Percentiles rank a stretch among this genome's conserved stretches.
Conservation (phyloP, 805 yeast genomes). For the Ogataea parapolymorpha region DNA sequence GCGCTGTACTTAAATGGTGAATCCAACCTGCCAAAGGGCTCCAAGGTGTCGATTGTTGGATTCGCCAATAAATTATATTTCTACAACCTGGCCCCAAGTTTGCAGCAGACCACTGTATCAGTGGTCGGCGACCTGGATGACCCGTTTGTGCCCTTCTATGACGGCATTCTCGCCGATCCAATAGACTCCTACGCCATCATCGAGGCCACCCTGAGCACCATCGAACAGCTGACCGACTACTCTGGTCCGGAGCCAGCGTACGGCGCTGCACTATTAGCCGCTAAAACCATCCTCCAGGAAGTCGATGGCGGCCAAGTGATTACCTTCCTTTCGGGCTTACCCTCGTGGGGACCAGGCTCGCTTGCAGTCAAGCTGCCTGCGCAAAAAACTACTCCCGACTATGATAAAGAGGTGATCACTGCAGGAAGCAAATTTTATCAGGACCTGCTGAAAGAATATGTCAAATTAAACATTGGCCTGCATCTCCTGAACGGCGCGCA, state of each 20-base stretch:
- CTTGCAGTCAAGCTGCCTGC: conserved; percentile 41
- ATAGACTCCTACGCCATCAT: conserved; percentile 59
- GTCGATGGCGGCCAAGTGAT: conserved; percentile 85
- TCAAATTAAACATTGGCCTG: conserved; percentile 61
- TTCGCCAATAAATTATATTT: conserved; percentile 72
- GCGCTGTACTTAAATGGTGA: conserved; percentile 40
- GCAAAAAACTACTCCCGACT: conserved; percentile 37
- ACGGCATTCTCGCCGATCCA: conserved; percentile 81
- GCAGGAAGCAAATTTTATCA: conserved; percentile 63
- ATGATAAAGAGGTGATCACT: conserved; percentile 47
- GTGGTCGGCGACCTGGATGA: conserved; percentile 70
- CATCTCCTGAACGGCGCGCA: conserved; percentile 71
- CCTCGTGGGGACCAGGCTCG: conserved; percentile 79
- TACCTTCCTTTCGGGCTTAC: conserved; percentile 62
- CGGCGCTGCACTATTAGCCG: conserved; percentile 75
- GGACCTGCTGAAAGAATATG: conserved; percentile 53
- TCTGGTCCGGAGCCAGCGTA: conserved; percentile 60
- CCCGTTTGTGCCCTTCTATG: conserved; percentile 75
- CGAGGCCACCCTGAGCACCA: conserved; percentile 60
- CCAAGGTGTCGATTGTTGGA: conserved; percentile 67
- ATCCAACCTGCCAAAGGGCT: conserved; percentile 35
- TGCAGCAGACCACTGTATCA: conserved; percentile 52
- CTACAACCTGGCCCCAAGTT: conserved; percentile 61
- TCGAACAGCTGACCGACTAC: conserved; percentile 47
- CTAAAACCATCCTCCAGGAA: conserved; percentile 54